Base-by-base conservation (phyloP, 2,329 filamentous ascomycete species). In the Phialophora verrucosa region DNA sequence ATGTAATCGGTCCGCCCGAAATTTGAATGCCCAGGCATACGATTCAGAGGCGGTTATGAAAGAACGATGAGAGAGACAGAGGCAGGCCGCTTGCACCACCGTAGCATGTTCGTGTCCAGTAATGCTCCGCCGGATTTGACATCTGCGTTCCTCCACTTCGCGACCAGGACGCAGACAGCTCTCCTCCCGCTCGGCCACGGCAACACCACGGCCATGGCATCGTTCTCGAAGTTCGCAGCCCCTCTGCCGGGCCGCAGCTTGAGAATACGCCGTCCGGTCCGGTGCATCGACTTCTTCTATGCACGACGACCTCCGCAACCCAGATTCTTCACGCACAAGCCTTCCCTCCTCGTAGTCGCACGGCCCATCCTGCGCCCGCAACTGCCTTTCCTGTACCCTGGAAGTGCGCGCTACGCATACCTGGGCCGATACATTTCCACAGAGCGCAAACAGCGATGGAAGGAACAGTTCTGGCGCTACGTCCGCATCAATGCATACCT, bases 341-440 rank as follows among this genome's bases (percentile, higher is more conserved):
- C 83, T 42, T 82, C 80, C 50, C 82, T 84, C 56, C 82, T 84
- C 59, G 80, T 87, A 67, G 74, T 87, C 70, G 79, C 67, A 20
- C 84, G 51, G 75, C 79, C 60, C 76, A 80, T n/a, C 75, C 78
- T 57, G 78, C 85, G 88, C 32, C 88, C 88, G 49, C 87, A 90
- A 74, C 79, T 90, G 35, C 85, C 86, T 38, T 91, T 91, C 78
- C 85, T 91, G 58, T 84, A 87, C 70, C 83, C 80, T 79, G 85
- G 81, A 62, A 89, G 83, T 75, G 83, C 84, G 75, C 80, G 78
- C 76, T 82, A 82, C 68, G 76, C 83, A 32, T 82, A 87, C 51
- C 81, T 89, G 44, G 85, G 86, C 3, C 89, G 93, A 60, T 86
- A 91, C 68, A 85, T 96, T 66, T 92, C 91, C n/a, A 96, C 91